phyloP scores from a whole-genome alignment of 345 rosid species.

The Durio zibethinus region DNA sequence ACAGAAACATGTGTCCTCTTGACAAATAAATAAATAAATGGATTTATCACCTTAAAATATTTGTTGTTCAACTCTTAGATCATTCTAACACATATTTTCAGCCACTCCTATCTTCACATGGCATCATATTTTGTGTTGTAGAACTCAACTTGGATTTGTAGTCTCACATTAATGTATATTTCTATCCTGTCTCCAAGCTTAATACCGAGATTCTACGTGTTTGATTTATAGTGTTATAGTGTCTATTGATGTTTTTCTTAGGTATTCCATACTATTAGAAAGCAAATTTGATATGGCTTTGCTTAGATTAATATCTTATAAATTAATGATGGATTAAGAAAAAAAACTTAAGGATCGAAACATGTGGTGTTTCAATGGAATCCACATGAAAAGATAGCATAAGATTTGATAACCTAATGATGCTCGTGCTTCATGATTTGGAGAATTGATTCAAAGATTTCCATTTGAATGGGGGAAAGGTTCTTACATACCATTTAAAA shows the following conservation, averaged over 20 bases:
- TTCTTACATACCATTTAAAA: not conserved
- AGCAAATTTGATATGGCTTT: constrained; percentile 12
- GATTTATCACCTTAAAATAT: not conserved
- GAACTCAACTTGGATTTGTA: not conserved
- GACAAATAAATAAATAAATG: not conserved
- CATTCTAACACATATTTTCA: not conserved
- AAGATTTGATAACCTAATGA: constrained; percentile 24
- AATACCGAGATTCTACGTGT: constrained; percentile 1
- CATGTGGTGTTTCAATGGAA: constrained; percentile 38
- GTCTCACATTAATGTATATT: not conserved
- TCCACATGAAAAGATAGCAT: constrained; percentile 47
- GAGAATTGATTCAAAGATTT: constrained; percentile 11
- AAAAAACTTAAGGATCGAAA: constrained; percentile 25
- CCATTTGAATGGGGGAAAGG: constrained; percentile 29
- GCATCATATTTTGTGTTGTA: not conserved
- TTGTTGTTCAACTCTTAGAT: not conserved
- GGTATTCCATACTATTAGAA: not conserved
- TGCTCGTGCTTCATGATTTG: constrained; percentile 19
- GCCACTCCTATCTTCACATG: not conserved
- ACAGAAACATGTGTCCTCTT: not conserved
- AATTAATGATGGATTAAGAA: not conserved
- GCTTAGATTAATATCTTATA: constrained; percentile 13
- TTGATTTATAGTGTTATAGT: constrained; percentile 19
- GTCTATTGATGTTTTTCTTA: constrained; percentile 15
- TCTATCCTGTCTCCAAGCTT: not conserved